A percentile compares a stretch with the other conserved stretches of the same genome.
Evolutionary conservation across 257 asterid species (phyloP).

Genomic region (Parsonsia alboflavescens): DNA sequence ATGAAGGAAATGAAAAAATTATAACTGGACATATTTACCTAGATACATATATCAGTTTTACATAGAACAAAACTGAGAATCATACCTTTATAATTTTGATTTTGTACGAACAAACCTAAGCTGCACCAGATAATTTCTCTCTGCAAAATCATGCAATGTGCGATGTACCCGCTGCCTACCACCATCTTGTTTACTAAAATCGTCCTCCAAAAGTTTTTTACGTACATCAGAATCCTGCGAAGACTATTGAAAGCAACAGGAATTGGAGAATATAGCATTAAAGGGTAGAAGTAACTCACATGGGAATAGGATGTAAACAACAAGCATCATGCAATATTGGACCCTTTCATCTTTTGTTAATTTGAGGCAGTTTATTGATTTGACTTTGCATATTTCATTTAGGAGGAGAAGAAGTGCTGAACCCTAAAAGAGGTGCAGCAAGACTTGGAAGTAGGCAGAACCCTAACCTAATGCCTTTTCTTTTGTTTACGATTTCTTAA

Average conservation of each 20-base stretch:
- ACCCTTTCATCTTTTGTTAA: background rate
- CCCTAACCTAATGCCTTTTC: too few relatives aligned
- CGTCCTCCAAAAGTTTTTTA: conserved; percentile 53
- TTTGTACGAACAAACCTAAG: conserved; percentile 71
- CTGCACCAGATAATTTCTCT: conserved; percentile 75
- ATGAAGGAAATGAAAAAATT: background rate
- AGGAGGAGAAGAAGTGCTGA: too few relatives aligned
- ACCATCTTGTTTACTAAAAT: conserved; percentile 41
- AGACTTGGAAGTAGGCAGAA: too few relatives aligned
- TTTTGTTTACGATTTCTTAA: too few relatives aligned
- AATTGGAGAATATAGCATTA: background rate
- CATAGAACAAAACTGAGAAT: background rate
- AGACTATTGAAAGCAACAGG: background rate
- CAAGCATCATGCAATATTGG: background rate
- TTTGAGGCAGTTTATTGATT: background rate
- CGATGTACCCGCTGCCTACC: conserved; percentile 56
- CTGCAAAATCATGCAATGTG: conserved; percentile 89
- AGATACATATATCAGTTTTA: background rate
- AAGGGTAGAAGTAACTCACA: background rate
- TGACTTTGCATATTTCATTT: background rate
- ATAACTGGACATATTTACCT: background rate
- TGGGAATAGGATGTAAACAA: background rate
- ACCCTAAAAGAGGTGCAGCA: too few relatives aligned
- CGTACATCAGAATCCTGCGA: conserved; percentile 72
- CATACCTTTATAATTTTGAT: conserved; percentile 6